These are phyloP conservation scores for Melanogaster broomeanus DNA, from an alignment of 768 basidiomycete species.

Conservation along the genomic window DNA sequence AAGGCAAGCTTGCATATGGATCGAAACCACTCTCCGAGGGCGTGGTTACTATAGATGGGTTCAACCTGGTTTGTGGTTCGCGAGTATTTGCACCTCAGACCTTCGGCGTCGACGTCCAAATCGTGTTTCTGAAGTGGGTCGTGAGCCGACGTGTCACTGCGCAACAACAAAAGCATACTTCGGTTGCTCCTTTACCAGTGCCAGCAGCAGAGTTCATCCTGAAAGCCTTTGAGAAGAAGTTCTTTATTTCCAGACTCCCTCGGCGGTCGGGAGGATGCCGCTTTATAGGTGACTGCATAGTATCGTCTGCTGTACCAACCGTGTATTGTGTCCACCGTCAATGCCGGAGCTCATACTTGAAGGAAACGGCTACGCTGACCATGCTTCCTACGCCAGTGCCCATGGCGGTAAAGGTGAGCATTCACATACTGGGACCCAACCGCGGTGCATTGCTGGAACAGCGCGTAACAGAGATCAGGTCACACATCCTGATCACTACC, in stretches of 20 bases:
- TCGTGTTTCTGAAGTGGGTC: background rate
- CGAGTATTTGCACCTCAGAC: background rate
- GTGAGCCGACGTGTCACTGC: background rate
- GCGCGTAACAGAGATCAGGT: background rate
- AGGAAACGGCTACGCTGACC: too few relatives aligned
- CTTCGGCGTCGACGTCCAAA: too few relatives aligned
- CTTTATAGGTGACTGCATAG: background rate
- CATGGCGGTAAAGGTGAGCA: too few relatives aligned
- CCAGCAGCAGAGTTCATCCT: background rate
- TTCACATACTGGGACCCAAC: background rate
- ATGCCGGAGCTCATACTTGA: too few relatives aligned
- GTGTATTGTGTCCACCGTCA: background rate
- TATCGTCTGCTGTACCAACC: background rate
- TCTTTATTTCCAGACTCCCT: background rate
- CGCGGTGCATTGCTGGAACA: background rate
- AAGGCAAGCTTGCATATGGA: too few relatives aligned
- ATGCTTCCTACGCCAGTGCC: too few relatives aligned
- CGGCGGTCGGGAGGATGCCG: background rate
- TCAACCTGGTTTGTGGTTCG: too few relatives aligned
- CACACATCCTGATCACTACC: too few relatives aligned
- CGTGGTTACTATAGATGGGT: too few relatives aligned
- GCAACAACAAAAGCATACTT: background rate
- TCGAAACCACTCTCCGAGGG: too few relatives aligned
- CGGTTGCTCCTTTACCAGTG: too few relatives aligned
- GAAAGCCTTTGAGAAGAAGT: background rate